Base-by-base conservation (phyloP, 345 rosid genomes). In the Brassica juncea region DNA sequence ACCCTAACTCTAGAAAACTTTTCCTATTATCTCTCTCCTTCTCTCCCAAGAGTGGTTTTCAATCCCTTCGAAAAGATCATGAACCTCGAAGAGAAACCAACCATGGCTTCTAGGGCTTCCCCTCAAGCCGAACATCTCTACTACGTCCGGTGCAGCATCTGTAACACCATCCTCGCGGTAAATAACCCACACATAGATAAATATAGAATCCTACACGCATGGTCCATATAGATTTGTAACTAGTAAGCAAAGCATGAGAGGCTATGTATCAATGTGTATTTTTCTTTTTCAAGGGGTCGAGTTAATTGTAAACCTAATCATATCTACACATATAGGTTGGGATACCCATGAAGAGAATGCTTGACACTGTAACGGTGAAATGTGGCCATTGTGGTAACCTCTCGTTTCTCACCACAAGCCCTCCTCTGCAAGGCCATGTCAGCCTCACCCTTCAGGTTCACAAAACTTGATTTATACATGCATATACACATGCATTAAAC, bases 161-260 rank as follows among this genome's bases (percentile, higher is more conserved):
- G 99, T 91, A 88, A 82, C 92, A 96, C 99, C 77, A 91, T 96
- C 86, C 99, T 96, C 55, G 99, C 99, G 76, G 99, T 94, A 91
- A 72, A 1, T 55, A 35, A 58, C 23, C 28, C 34, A 70, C 55
- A 35, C 44, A 75, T 9, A 39, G 4, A 28, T 8, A 61, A 2
- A 66, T 63, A 55, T 34, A 75, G n/a, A 31, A 32, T 2, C 25
- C 2, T 32, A 32, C 23, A n/a, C n/a, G 39, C 67, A 31, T 63
- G 68, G 42, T 6, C 23, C 21, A 31, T 14, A 30, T 9, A 25
- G 7, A 58, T 31, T 15, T 44, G n/a, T 77, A 19, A 19, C 19
- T 19, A 49, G 44, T 39, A 55, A 60, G 54, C 3, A 23, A 27
- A 66, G 37, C 74, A 62, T 61, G 35, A 4, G 52, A 35, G 55